These are phyloP conservation scores for Chondrus crispus DNA, from an alignment of 23 red algal species.

Conservation along the genomic window DNA sequence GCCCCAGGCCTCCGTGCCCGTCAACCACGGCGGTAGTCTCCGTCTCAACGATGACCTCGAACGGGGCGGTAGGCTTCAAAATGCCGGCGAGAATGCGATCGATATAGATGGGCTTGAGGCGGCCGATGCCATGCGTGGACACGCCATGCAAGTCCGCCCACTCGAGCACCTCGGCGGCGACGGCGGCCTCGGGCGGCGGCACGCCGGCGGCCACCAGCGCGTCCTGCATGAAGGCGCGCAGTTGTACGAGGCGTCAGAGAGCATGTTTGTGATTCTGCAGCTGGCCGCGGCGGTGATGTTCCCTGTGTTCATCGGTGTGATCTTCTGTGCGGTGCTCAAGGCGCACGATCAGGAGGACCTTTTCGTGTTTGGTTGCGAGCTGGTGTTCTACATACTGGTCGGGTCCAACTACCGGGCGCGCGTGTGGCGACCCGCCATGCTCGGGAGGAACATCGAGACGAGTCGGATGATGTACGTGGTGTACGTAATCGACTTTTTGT, in stretches of 20 bases:
- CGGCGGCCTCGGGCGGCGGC: slow-evolving; percentile 38
- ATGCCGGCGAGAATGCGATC: slow-evolving; percentile 55
- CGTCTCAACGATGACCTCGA: slow-evolving; percentile 57
- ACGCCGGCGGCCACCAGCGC: slow-evolving; percentile 49
- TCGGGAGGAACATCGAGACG: slow-evolving; percentile 40
- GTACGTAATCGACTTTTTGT: slow-evolving; percentile 51
- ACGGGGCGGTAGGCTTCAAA: slow-evolving; percentile 68
- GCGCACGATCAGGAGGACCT: slow-evolving; percentile 11
- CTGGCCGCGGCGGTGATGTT: slow-evolving; percentile 22
- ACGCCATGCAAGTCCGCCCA: slow-evolving; percentile 59
- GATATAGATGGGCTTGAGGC: slow-evolving; percentile 70
- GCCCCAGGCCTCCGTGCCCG: slow-evolving; percentile 53
- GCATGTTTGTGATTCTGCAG: slow-evolving; percentile 39
- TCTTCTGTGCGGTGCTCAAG: background rate
- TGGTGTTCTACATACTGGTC: slow-evolving; percentile 48
- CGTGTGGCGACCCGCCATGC: slow-evolving; percentile 45
- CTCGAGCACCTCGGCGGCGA: slow-evolving; percentile 48
- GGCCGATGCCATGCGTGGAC: slow-evolving; percentile 58
- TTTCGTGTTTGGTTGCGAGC: slow-evolving; percentile 60
- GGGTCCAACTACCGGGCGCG: slow-evolving; percentile 48
- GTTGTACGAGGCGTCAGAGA: slow-evolving; percentile 41
- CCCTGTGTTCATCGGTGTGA: slow-evolving; percentile 22
- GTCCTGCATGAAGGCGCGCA: slow-evolving; percentile 50
- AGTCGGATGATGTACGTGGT: slow-evolving; percentile 59
- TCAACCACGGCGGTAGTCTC: slow-evolving; percentile 60